These are phyloP conservation scores for Deinandra increscens DNA, from an alignment of 129 eudicot genomes.

Conservation along the genomic window DNA sequence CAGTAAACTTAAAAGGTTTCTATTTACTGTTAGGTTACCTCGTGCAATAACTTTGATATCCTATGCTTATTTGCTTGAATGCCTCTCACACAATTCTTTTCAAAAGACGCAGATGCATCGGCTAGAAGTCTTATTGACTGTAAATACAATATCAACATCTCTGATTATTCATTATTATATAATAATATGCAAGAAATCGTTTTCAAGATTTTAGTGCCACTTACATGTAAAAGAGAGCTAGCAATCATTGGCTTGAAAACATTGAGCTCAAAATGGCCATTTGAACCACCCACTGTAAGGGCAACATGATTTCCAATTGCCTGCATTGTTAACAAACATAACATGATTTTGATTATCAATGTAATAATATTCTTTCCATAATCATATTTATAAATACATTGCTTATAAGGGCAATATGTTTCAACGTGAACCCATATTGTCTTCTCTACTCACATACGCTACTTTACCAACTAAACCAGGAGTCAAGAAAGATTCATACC, in stretches of 20 bases:
- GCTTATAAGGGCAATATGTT: neutral
- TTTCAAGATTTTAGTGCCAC: slow-evolving; percentile 15
- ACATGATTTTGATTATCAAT: neutral
- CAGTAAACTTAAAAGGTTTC: neutral
- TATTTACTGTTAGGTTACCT: slow-evolving; percentile 42
- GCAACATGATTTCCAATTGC: slow-evolving; percentile 96
- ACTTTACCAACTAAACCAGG: slow-evolving; percentile 7
- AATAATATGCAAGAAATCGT: neutral
- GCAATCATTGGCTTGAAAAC: slow-evolving; percentile 97
- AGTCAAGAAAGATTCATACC: slow-evolving; percentile 43
- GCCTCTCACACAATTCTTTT: slow-evolving; percentile 93
- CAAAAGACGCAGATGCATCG: slow-evolving; percentile 91
- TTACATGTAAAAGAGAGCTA: slow-evolving; percentile 74
- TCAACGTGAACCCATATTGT: neutral
- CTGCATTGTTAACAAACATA: slow-evolving; percentile 35
- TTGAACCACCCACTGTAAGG: slow-evolving; percentile 85
- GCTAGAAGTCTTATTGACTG: slow-evolving; percentile 90
- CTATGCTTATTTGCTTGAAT: slow-evolving; percentile 87
- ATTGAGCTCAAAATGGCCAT: slow-evolving; percentile 97
- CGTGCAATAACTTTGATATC: slow-evolving; percentile 77
- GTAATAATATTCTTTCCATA: neutral
- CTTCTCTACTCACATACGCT: neutral
- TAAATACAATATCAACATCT: slow-evolving; percentile 19
- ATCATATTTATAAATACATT: neutral
- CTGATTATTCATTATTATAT: slow-evolving; percentile 1